Evolutionary conservation across 164 flowering plant genomes (phyloP), one percentile per base, ranked within the genome.

Genomic region (Dillenia turbinata): DNA sequence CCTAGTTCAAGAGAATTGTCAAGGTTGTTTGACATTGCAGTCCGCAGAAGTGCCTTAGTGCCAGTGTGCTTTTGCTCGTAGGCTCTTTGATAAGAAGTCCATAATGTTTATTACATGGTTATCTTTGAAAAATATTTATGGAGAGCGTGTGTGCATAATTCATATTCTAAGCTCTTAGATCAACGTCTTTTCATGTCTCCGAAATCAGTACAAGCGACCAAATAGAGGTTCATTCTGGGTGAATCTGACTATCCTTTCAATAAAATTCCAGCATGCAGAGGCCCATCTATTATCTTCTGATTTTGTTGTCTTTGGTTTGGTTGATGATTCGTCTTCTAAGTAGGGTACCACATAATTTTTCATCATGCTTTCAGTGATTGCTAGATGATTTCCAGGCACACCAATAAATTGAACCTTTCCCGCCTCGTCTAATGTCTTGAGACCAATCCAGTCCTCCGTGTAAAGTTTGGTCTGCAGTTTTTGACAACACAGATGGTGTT

Each of bases 381-480:
- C 62, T 2, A 79, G 73, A 73, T 75, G 79, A 22, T 50, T 52
- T 1, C 79, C 79, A 1, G 71, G 43, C 14, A 79, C 70, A 8
- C 69, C 68, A 10, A 79, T 19, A 49, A 69, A 79, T 67, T 72
- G 60, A 33, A 79, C 78, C 60, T 65, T 76, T 47, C 80, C 83
- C 26, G 77, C 80, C 49, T 74, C 75, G 26, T 77, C 75, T 47
- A 77, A 63, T 0, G 78, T 65, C 53, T 60, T 71, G 56, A 77
- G 66, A 26, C 80, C 78, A 15, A 77, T 77, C 80, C 80, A 74
- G 60, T 79, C 80, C 62, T 79, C 83, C 9, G 22, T 64, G 54
- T 79, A 74, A 15, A 79, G 75, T n/a, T 47, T 60, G 19, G 83
- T 77, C 83, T 79, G 73, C 73, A 62, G 13, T 33, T 33, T 33